A percentile compares a stretch with the other conserved stretches of the same genome.
Evolutionary conservation across 345 rosid genomes (phyloP).

Genomic region (Arabis hirsuta): DNA sequence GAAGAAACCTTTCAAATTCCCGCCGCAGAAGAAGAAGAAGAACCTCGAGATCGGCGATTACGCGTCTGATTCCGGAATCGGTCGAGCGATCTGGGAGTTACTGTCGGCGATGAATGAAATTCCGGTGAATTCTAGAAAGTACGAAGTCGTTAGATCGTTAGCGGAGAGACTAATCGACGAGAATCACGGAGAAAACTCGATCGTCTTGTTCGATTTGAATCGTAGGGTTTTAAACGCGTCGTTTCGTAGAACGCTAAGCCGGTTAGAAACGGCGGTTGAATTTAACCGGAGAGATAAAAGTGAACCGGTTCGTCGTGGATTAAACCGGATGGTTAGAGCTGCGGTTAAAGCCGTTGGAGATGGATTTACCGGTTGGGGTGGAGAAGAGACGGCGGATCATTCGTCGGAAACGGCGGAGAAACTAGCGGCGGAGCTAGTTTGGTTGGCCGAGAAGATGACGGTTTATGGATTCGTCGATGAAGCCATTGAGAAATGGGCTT

Average conservation of each 20-base stretch:
- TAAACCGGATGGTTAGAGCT: conserved; percentile 54
- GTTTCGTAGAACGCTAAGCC: conserved; percentile 60
- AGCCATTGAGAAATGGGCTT: conserved; percentile 82
- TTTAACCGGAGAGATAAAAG: conserved; percentile 38
- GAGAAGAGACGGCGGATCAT: conserved; percentile 49
- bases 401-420: conserved; percentile 61
- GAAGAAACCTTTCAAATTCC: not conserved
- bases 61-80: conserved; percentile 57
- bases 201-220: conserved; percentile 60
- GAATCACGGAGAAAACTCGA: conserved; percentile 55
- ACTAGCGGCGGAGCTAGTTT: conserved; percentile 81
- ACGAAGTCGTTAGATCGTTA: conserved; percentile 69
- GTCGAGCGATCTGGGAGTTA: conserved; percentile 75
- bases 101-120: conserved; percentile 59
- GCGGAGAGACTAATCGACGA: conserved; percentile 83
- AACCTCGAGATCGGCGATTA: conserved; percentile 28
- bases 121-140: conserved; percentile 83
- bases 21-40: conserved; percentile 6
- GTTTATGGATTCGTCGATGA: conserved; percentile 72
- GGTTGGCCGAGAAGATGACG: conserved; percentile 78
- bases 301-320: conserved; percentile 41
- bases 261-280: conserved; percentile 63
- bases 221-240: conserved; percentile 63
- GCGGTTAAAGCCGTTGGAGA: conserved; percentile 50
- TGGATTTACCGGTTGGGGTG: conserved; percentile 41